Evolutionary conservation across 2,329 filamentous ascomycete genomes (phyloP), one percentile per base, ranked within the genome.

Genomic region (Diaporthe vexans): DNA sequence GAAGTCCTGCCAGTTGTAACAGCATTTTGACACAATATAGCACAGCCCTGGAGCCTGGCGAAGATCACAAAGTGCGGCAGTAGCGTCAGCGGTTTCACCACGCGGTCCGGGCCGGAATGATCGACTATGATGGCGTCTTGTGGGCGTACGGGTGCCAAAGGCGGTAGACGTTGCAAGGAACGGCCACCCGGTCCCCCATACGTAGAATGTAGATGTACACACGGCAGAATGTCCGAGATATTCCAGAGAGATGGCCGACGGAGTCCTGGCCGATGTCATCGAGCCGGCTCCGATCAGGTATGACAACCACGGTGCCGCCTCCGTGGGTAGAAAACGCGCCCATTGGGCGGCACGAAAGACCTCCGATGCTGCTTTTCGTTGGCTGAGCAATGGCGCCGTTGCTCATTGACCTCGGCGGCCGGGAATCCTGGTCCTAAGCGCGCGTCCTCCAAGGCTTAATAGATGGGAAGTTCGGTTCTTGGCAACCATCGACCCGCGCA

Each of bases 221-320:
- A 40, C 37, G 37, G 37, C 37, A 13, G 77, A 3, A 78, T 81
- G 29, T 56, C 77, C 78, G 54, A 79, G 72, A 52, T 78, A 80
- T 61, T 74, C 79, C 4, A 77, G 72, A 52, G 79, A 81, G 70
- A 74, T 77, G 58, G 77, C 80, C 56, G 79, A 80, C 69, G 73
- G 72, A 21, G 69, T 79, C 48, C 61, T 77, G 52, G 48, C 71
- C 59, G 78, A 80, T 52, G 56, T 76, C 26, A 51, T 78, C 52
- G 76, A 75, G 29, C 24, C 17, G 15, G n/a, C 13, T 5, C 51
- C 59, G 13, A 51, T 58, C 4, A 24, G 4, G 35, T 13, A 48
- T 80, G 26, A 40, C 40, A 26, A 19, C 26, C 8, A 68, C 48
- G n/a, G 48, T 26, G 19, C 63, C 48, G 19, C 48, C 52, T 13